A percentile compares a stretch with the other conserved stretches of the same genome.
These are phyloP conservation scores for Tritrichomonas foetus DNA, from an alignment of 208 protist species.

Conservation along the genomic window DNA sequence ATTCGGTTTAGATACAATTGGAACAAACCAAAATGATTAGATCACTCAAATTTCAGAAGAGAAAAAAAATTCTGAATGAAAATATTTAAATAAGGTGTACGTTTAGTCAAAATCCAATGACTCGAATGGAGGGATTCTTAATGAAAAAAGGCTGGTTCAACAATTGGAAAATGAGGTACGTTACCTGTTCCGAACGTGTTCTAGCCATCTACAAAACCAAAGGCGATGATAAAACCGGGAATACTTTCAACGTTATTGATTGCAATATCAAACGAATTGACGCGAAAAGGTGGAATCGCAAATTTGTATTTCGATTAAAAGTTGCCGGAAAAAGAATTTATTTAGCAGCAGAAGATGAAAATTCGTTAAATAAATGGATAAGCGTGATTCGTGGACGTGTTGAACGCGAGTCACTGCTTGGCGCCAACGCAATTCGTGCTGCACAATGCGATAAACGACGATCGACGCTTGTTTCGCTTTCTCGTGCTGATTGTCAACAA, in stretches of 20 bases:
- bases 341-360: slow-evolving; percentile 33
- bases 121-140: not conserved
- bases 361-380: not conserved
- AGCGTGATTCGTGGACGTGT: not conserved
- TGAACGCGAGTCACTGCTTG: not conserved
- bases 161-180: slow-evolving; percentile 11
- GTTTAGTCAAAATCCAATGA: not conserved
- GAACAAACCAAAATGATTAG: no score
- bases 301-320: slow-evolving; percentile 34
- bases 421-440: not conserved
- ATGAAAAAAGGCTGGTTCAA: slow-evolving; percentile 41
- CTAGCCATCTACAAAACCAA: not conserved
- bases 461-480: not conserved
- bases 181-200: not conserved
- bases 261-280: not conserved
- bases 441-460: not conserved
- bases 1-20: no score
- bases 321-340: not conserved
- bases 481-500: not conserved
- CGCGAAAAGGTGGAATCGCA: not conserved
- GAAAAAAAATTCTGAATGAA: no score
- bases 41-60: no score
- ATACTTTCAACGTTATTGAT: not conserved
- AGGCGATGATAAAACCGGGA: not conserved
- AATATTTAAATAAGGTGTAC: not conserved